phyloP scores from a whole-genome alignment of 169 alveolate genomes.

The Plasmodium inui region DNA sequence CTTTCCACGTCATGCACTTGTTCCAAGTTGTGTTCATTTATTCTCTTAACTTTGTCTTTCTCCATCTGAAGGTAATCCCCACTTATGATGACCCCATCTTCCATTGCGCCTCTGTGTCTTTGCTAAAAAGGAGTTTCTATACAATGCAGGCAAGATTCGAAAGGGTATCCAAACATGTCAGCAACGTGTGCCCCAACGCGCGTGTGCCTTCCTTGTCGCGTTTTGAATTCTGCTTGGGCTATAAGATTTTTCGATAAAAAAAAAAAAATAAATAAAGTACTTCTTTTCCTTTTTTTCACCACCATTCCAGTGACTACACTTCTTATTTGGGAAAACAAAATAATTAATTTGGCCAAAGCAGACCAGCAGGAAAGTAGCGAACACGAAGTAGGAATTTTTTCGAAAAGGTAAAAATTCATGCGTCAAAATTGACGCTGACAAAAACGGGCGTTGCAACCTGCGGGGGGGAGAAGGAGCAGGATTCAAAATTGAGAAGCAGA shows the following conservation, averaged over 20 bases:
- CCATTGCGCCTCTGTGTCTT: slow-evolving; percentile 11
- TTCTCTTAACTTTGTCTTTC: slow-evolving; percentile 21
- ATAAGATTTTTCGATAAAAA: too few species aligned
- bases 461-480: background rate
- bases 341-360: background rate
- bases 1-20: slow-evolving; percentile 27
- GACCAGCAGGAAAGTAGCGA: background rate
- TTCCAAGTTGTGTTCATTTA: slow-evolving; percentile 43
- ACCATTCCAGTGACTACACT: background rate
- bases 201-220: background rate
- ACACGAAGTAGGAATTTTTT: background rate
- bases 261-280: background rate
- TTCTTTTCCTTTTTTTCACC: background rate
- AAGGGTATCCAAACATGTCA: background rate
- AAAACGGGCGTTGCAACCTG: background rate
- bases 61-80: slow-evolving; percentile 32
- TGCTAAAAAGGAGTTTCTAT: background rate
- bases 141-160: background rate
- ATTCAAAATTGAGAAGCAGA: background rate
- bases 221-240: background rate
- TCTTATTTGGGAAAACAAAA: background rate
- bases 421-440: background rate
- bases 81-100: slow-evolving; percentile 42
- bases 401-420: background rate
- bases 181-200: background rate